Evolutionary conservation across 2,329 filamentous ascomycete species (phyloP).

Genomic region (Aspergillus arachidicola): DNA sequence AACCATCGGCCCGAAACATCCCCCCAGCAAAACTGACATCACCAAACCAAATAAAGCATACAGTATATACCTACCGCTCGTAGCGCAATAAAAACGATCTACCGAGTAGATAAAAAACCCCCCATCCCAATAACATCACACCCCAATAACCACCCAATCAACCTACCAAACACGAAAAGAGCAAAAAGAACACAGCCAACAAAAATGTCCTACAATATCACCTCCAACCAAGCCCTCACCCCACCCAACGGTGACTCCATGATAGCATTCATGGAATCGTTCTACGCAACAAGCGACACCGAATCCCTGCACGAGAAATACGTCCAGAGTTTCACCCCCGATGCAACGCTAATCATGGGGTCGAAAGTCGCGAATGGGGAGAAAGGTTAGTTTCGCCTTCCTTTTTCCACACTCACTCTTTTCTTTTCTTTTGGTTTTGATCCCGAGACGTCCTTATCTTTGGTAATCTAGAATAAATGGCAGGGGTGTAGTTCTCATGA

Average conservation of each 20-base stretch:
- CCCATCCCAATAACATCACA: too few relatives aligned
- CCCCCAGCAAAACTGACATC: conserved; percentile 3
- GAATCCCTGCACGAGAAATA: conserved; percentile 40
- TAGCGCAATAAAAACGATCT: background rate
- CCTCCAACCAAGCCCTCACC: conserved; percentile 27
- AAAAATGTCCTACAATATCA: conserved; percentile 34
- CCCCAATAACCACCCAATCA: too few relatives aligned
- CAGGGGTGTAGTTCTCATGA: too few relatives aligned
- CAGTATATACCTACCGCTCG: background rate
- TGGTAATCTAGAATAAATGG: too few relatives aligned
- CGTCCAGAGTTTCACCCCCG: conserved; percentile 35
- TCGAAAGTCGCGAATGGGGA: conserved; percentile 36
- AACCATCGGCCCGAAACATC: conserved; percentile 19
- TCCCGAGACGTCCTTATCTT: too few relatives aligned
- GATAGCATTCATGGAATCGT: conserved; percentile 37
- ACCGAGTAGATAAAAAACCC: background rate
- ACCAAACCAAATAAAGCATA: conserved; percentile 7
- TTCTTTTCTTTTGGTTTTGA: too few relatives aligned
- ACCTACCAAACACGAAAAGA: too few relatives aligned
- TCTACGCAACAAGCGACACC: conserved; percentile 40
- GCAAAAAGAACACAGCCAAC: too few relatives aligned
- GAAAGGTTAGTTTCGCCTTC: conserved; percentile 27
- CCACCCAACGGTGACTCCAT: conserved; percentile 28
- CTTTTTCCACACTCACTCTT: too few relatives aligned
- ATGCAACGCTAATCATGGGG: conserved; percentile 43